Evolutionary conservation across 805 yeast genomes (phyloP), one percentile per base, ranked within the genome.

Genomic region (Wickerhamomyces ciferrii): DNA sequence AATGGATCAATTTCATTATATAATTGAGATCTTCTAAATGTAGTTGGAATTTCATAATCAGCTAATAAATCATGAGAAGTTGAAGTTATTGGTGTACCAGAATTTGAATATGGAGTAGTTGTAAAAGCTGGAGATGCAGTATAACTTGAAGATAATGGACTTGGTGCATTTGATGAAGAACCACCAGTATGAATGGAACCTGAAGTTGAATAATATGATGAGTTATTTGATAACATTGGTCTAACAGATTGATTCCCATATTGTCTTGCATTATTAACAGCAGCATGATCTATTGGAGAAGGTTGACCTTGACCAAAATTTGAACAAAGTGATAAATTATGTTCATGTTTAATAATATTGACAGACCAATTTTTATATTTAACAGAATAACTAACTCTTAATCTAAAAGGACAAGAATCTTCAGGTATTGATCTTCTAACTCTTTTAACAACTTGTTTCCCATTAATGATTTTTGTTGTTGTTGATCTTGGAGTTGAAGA

Each of bases 341-440:
- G 64, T 19, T 60, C 64, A 17, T 43, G 45, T 43, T 53, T 60
- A 40, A 56, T 53, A 40, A 60, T 55, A 38, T 46, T 56, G 21
- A 55, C 53, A 1, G 54, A 46, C 64, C 64, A 60, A 2, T 21
- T 25, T 34, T 58, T 53, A 34, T 54, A 49, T 44, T 59, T 60
- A 27, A 58, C 58, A 0, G 62, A 58, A 42, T 51, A 56, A 29
- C 61, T 57, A 19, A 60, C 59, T 48, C 63, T 56, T 24, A 60
- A 47, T 55, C 64, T 56, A 48, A 60, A 60, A 8, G 63, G 61
- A 43, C 64, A 60, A 6, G 52, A 52, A 11, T 56, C 61, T 17
- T 57, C 62, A 13, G 57, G 58, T 2, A 52, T 21, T 20, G 39
- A 43, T 4, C 50, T 44, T 51, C 60, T 52, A 14, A 55, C 37